A percentile compares a stretch with the other conserved stretches of the same genome.
phyloP scores from a whole-genome alignment of 345 rosid genomes.

The Camelina hispida region DNA sequence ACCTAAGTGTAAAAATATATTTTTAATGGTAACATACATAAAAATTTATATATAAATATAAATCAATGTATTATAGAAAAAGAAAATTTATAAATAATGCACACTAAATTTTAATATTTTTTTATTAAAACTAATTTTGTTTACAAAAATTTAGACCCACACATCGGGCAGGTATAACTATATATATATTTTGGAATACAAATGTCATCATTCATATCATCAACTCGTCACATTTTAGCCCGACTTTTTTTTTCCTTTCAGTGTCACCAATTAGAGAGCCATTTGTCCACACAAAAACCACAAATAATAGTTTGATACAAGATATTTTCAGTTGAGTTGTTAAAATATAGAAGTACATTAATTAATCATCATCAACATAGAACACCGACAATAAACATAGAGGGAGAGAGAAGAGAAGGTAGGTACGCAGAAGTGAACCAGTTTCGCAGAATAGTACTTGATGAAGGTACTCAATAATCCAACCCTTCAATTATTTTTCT shows the following conservation, averaged over 20 bases:
- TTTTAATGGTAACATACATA: too few relatives aligned
- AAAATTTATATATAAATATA: too few relatives aligned
- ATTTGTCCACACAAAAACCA: neutral
- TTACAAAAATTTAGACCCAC: too few relatives aligned
- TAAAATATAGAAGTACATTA: slow-evolving; percentile 11
- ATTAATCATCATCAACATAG: slow-evolving; percentile 1
- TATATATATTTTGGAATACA: neutral
- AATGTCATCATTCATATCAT: neutral
- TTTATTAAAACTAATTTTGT: too few relatives aligned
- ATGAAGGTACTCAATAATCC: slow-evolving; percentile 38
- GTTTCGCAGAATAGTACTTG: slow-evolving; percentile 35
- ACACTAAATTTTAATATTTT: too few relatives aligned
- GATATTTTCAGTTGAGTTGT: slow-evolving; percentile 23
- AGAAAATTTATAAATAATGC: too few relatives aligned
- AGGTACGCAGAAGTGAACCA: slow-evolving; percentile 35
- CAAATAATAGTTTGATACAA: slow-evolving; percentile 11
- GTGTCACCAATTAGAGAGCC: neutral
- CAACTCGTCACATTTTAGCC: slow-evolving; percentile 1
- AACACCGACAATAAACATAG: slow-evolving; percentile 39
- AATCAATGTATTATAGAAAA: too few relatives aligned
- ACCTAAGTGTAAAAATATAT: too few relatives aligned
- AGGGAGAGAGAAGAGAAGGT: slow-evolving; percentile 34
- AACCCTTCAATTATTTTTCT: slow-evolving; percentile 29
- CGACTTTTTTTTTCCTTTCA: neutral
- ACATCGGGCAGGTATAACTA: too few relatives aligned